phyloP scores from a whole-genome alignment of 768 basidiomycete species.

The Pulveroboletus sp. region DNA sequence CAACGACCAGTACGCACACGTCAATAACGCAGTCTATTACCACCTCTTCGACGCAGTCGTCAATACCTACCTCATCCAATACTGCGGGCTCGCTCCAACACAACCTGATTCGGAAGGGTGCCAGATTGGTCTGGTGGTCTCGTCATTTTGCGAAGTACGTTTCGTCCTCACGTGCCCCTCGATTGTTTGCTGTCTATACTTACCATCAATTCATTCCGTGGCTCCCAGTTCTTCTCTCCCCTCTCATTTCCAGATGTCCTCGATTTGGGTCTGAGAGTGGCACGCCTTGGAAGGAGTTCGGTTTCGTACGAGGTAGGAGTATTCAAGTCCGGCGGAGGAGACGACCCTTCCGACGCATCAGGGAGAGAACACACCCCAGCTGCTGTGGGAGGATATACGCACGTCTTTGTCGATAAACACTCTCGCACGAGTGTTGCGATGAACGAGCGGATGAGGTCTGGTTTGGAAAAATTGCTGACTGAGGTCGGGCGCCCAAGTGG shows the following conservation, averaged over 20 bases:
- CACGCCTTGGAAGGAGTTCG: slow-evolving; percentile 66
- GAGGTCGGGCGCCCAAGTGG: background rate
- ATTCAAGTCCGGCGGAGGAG: slow-evolving; percentile 39
- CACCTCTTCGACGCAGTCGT: slow-evolving; percentile 79
- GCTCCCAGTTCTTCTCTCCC: slow-evolving; percentile 64
- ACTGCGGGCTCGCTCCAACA: slow-evolving; percentile 54
- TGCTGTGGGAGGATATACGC: slow-evolving; percentile 62
- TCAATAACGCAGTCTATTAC: slow-evolving; percentile 80
- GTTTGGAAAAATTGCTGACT: slow-evolving; percentile 33
- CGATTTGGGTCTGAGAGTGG: slow-evolving; percentile 66
- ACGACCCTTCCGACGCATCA: slow-evolving; percentile 6
- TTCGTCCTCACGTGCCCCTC: background rate
- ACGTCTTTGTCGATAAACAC: slow-evolving; percentile 72
- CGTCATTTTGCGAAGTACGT: slow-evolving; percentile 64
- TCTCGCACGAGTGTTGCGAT: slow-evolving; percentile 57
- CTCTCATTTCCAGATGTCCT: slow-evolving; percentile 70
- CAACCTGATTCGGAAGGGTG: slow-evolving; percentile 30
- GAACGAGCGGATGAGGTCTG: slow-evolving; percentile 37
- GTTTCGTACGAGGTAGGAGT: slow-evolving; percentile 79
- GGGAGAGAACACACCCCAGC: slow-evolving; percentile 24
- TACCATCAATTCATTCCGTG: background rate
- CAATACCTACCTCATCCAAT: slow-evolving; percentile 71
- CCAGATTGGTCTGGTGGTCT: slow-evolving; percentile 72
- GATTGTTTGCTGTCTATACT: too few species aligned
- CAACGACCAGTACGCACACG: slow-evolving; percentile 81